Evolutionary conservation across 345 rosid genomes (phyloP), one percentile per base, ranked within the genome.

Genomic region (Psidium friedrichsthalianum): DNA sequence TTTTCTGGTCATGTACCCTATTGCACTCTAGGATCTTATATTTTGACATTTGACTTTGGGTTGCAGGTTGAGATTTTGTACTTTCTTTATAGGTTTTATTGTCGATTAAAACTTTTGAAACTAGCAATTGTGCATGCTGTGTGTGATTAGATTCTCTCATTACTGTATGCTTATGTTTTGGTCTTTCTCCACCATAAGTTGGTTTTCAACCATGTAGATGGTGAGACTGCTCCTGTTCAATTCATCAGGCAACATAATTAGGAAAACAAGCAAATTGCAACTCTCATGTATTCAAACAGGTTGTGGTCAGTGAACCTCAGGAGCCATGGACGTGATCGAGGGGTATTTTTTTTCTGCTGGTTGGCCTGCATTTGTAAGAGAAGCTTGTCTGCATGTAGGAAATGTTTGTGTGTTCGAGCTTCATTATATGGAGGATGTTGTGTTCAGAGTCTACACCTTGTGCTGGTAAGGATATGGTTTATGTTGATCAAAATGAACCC

Each of bases 261-360:
- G 9, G 74, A 59, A 59, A 59, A 27, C 4, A 13, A 0, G 36
- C 1, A 59, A 59, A 59, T 59, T 27, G 10, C 20, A 0, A n/a
- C 74, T 5, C 74, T 59, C 20, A 59, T 8, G 1, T 6, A 27
- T 27, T 13, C 3, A 24, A 8, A n/a, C 9, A 13, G 0, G 69
- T 59, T 0, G 0, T 59, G 69, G 9, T n/a, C 0, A 5, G 1
- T n/a, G 36, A n/a, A 59, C 1, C 18, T 25, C 16, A 27, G 4
- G 36, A 59, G 29, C 14, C 2, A 0, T 6, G 69, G 69, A 59
- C 0, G 6, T 25, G 61, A 2, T 0, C 2, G 0, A 6, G 29
- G 61, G 3, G 13, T 6, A 42, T 59, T n/a, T 57, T n/a, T 40
- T 27, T 12, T 59, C 20, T 25, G 18, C 18, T n/a, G 69, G 36